These are phyloP conservation scores for Phialocephala sp. DNA, from an alignment of 2,329 filamentous ascomycete genomes.

Conservation along the genomic window DNA sequence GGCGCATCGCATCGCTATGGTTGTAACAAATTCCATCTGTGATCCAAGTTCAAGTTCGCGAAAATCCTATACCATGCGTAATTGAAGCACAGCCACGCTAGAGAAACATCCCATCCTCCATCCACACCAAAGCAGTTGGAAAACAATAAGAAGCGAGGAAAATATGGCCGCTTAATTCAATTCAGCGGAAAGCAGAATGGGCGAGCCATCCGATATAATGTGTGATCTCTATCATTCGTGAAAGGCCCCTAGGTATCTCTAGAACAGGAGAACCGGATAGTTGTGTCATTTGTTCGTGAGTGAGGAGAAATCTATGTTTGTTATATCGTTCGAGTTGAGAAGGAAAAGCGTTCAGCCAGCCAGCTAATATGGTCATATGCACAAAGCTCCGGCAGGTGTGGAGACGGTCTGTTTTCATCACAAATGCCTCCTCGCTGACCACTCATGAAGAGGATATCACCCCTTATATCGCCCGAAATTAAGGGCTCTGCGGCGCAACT, in stretches of 20 bases:
- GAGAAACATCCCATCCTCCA: neutral
- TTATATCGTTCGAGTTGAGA: neutral
- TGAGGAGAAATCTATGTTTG: slow-evolving; percentile 12
- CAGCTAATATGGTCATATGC: neutral
- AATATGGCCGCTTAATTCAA: neutral
- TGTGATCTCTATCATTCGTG: slow-evolving; percentile 11
- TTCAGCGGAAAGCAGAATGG: neutral
- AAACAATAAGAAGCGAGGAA: neutral
- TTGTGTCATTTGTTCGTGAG: slow-evolving; percentile 7
- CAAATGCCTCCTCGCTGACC: neutral
- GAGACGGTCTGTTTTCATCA: neutral
- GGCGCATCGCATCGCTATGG: slow-evolving; percentile 5
- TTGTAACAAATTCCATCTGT: neutral
- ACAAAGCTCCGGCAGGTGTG: neutral
- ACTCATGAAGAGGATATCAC: neutral
- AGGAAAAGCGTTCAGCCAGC: neutral
- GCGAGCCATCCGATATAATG: neutral
- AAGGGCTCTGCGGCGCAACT: slow-evolving; percentile 17
- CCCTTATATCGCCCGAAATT: neutral
- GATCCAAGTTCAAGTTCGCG: neutral
- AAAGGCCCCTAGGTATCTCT: slow-evolving; percentile 5
- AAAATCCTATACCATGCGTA: neutral
- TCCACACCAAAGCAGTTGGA: neutral
- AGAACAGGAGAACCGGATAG: slow-evolving; percentile 3
- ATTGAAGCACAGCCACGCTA: neutral